Base-by-base conservation (phyloP, 2,329 filamentous ascomycete species). In the Pyrenophora tritici-repentis region DNA sequence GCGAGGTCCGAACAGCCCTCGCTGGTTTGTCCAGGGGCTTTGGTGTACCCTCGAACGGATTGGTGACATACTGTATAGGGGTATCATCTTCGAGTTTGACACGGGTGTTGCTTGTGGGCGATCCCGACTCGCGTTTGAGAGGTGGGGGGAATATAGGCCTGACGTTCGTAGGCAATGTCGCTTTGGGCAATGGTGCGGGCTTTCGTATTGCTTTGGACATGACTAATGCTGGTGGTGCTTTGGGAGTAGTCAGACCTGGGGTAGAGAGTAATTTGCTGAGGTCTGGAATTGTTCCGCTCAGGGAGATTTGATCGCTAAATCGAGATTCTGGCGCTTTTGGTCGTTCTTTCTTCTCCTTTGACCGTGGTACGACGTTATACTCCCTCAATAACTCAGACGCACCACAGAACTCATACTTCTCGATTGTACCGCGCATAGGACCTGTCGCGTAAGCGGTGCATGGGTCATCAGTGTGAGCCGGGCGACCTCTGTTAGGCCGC, bases 401-500 rank as follows among this genome's bases (percentile, higher is more conserved):
- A 13, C 43, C 43, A 39, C 20, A 18, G 16, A 46, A 46, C 35
- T 38, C 43, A 18, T 46, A 46, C 8, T 14, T 1, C 1, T 3
- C 24, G 17, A 24, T 1, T 1, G 16, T 26, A 7, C 62, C 49
- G 8, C 54, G 50, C 31, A 62, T 14, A 5, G 43, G 47, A 7
- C 32, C 58, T 20, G 48, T 59, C 13, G 55, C 57, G 14, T 50
- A 56, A 18, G 31, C 46, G 0, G 43, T 58, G 31, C 38, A 20
- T 3, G 46, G 50, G 6, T 56, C 54, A 24, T 64, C 62, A 1
- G 58, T 14, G 44, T 53, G 66, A 2, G 73, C 75, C 8, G 70
- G 57, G 3, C 73, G 69, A 3, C 75, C 76, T n/a, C 74, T 62
- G 45, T 76, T 73, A 16, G 55, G 47, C n/a, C 75, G 66, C 12